Evolutionary conservation across 495 filamentous ascomycete genomes (phyloP), one percentile per base, ranked within the genome.

Genomic region (Aspergillus leporis): DNA sequence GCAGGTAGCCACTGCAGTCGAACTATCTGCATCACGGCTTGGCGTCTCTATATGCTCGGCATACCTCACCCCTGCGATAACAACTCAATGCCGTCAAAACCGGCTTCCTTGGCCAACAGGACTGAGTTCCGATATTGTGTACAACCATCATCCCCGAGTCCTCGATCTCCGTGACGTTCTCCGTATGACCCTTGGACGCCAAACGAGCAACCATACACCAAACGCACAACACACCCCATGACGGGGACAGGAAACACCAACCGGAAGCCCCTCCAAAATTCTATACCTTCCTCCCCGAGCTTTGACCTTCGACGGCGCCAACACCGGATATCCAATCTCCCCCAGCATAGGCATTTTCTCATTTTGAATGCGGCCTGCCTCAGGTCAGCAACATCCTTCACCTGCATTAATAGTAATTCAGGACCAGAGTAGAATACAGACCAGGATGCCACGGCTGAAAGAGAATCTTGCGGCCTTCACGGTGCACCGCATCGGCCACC

Each of bases 21-120:
- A n/a, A 40, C 16, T 40, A 40, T 19, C 14, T 9, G n/a, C 6
- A 19, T 47, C n/a, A 47, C 3, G 5, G 12, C n/a, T 5, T 18
- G 9, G 13, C 12, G 19, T 47, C 13, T 6, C 28, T 3, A 31
- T 3, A 28, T 7, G 7, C 14, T 16, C 30, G 19, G 14, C 30
- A 19, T 2, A 18, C 22, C 50, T 48, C 48, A 60, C 58, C 59
- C 59, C 48, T 61, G 59, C 4, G 45, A 55, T 30, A 61, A 22
- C 30, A 61, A 22, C 70, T 89, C 86, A 6, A 89, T 82, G 21
- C 83, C 85, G 63, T 89, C 86, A 59, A 88, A 89, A 18, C 85
- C 86, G 23, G 84, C 85, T 45, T 70, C 71, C 7, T 86, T 73
- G 4, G 84, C 83, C 51, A 79, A 80, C 58, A 70, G 65, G 3